Evolutionary conservation across 2,329 filamentous ascomycete genomes (phyloP), one percentile per base, ranked within the genome.

Genomic region (Fusarium oligoseptatum): DNA sequence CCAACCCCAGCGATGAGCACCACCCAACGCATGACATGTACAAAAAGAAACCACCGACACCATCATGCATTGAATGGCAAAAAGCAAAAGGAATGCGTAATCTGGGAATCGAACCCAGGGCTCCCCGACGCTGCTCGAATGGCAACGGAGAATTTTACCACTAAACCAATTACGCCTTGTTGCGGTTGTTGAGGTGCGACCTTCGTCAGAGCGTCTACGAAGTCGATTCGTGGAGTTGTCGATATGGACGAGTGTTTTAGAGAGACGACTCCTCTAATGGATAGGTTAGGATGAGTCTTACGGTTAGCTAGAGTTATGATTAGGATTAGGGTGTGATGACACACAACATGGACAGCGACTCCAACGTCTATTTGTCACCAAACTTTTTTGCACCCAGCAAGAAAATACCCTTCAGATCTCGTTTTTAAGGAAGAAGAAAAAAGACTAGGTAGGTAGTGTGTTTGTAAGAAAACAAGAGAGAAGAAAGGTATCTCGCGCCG

Each of bases 401-500:
- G 17, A 55, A 36, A 29, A 29, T 27, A 22, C 60, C 69, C 43
- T 56, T 66, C 61, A 34, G n/a, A 24, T 37, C 60, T 55, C 64
- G 20, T 64, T 41, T 41, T 56, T 14, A 64, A 61, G 69, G 34
- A 64, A 61, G 69, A 36, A 14, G 39, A 50, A 17, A 20, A 67
- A 61, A 69, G 29, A 41, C 17, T 58, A 60, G 24, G 15, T 52
- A 60, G 48, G 24, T 50, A 67, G 67, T 45, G 10, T 65, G 56
- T 67, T 56, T 55, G 52, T 67, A 68, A 62, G 56, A 68, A 72
- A 65, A 71, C 60, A 64, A 66, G 75, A 66, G 67, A 72, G 58
- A 72, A 57, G 68, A 73, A 74, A 76, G 69, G 73, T 72, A 77
- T 74, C 66, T 57, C 67, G 68, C 72, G 68, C 74, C 71, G 50